Base-by-base conservation (phyloP, 352 stramenopile genomes). In the Pythium monospermum region DNA sequence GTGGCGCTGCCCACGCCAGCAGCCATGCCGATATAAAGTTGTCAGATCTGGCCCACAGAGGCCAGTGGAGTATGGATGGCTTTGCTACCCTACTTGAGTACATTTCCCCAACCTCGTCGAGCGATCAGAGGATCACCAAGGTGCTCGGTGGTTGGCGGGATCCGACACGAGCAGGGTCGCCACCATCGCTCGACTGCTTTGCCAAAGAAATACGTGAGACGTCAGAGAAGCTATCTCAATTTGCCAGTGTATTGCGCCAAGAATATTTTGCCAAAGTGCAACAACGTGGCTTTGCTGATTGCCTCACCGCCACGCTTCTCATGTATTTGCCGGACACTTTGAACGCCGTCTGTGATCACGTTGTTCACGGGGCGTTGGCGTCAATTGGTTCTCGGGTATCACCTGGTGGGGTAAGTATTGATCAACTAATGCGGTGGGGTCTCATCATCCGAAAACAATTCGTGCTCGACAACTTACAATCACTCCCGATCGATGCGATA, bases 21-120 rank as follows among this genome's bases (percentile, higher is more conserved):
- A 48, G 21, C 3, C 35, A 59, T 22, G 23, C n/a, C 13, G 27
- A 46, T 25, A 30, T 67, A 1, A 62, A 59, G 13, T 30, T 67
- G 32, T 56, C 43, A 0, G 43, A 63, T 41, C 45, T 68, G 23
- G 49, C 59, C 4, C 53, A 60, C 15, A 48, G 59, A 15, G 49
- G 49, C 0, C 7, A 54, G 5, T 60, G 59, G 53, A 51, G 43
- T 22, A 64, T 57, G 49, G 53, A 64, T 27, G 53, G 59, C 0
- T 68, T 60, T 33, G 38, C 35, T 2, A 64, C 39, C 1, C 28
- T 64, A 0, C 48, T 68, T 0, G 37, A 68, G n/a, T 68, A 64
- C 21, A 63, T 63, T 30, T 64, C 43, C 1, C 44, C 53, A 3
- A 58, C 59, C 1, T 43, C 54, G 0, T 25, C 53, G 0, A 64